A percentile compares a stretch with the other conserved stretches of the same genome.
Conservation (phyloP, 495 filamentous ascomycete genomes). For the Trichocladium uniseriatum region DNA sequence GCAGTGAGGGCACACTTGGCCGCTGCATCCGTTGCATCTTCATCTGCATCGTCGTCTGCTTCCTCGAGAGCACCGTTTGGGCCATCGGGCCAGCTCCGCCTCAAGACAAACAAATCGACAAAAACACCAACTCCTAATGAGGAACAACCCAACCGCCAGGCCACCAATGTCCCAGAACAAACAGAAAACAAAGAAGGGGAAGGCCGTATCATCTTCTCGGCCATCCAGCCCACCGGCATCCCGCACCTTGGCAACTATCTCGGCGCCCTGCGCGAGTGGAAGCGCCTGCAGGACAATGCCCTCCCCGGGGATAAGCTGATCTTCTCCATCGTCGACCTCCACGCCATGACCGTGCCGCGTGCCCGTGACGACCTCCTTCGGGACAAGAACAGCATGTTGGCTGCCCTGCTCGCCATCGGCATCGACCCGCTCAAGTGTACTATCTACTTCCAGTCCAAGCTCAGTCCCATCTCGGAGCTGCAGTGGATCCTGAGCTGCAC, state of each 20-base stretch:
- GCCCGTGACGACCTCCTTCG: slow-evolving; percentile 45
- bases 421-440: slow-evolving; percentile 62
- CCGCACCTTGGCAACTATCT: slow-evolving; percentile 97
- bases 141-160: neutral
- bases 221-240: slow-evolving; percentile 90
- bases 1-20: neutral
- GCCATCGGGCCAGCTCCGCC: no score
- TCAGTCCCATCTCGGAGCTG: slow-evolving; percentile 72
- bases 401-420: slow-evolving; percentile 73
- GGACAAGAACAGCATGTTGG: slow-evolving; percentile 65
- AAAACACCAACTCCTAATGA: neutral
- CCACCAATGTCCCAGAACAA: neutral
- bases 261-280: slow-evolving; percentile 85
- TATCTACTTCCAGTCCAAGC: slow-evolving; percentile 78
- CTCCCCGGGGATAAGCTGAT: slow-evolving; percentile 49
- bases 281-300: slow-evolving; percentile 59
- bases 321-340: slow-evolving; percentile 84
- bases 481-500: slow-evolving; percentile 95
- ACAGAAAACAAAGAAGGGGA: neutral
- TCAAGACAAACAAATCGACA: neutral
- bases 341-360: slow-evolving; percentile 78
- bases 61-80: neutral
- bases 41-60: neutral
- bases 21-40: neutral
- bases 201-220: slow-evolving; percentile 63